These are phyloP conservation scores for Oryza glaberrima DNA, from an alignment of 176 grass and related monocot species.

Conservation along the genomic window DNA sequence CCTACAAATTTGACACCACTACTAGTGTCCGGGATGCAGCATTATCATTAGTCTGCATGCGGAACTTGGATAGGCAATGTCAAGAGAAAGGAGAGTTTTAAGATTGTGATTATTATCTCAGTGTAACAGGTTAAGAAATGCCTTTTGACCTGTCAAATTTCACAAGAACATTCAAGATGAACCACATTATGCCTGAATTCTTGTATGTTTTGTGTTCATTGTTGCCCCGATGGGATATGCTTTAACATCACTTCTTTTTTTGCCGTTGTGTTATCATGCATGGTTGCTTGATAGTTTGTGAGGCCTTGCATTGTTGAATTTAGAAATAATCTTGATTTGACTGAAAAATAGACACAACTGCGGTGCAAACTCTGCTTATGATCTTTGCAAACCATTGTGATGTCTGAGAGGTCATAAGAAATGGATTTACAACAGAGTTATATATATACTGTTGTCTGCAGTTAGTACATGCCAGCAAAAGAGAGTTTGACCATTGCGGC, in stretches of 20 bases:
- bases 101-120: neutral
- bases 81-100: neutral
- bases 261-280: neutral
- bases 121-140: neutral
- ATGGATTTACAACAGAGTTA: neutral
- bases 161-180: neutral
- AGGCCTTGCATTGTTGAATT: neutral
- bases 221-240: neutral
- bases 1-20: conserved; percentile 16
- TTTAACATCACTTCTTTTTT: neutral
- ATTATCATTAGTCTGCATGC: neutral
- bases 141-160: neutral
- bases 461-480: too few relatives aligned
- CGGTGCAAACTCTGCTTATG: neutral
- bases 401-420: neutral
- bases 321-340: neutral
- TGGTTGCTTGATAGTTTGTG: neutral
- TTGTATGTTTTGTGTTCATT: neutral
- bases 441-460: neutral
- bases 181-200: neutral
- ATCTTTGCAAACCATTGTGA: neutral
- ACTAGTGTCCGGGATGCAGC: neutral
- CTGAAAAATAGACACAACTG: neutral
- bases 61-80: conserved; percentile 13
- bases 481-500: neutral